These are phyloP conservation scores for Cladosporium austrohemisphaericum DNA, from an alignment of 2,329 filamentous ascomycete species.

Conservation along the genomic window DNA sequence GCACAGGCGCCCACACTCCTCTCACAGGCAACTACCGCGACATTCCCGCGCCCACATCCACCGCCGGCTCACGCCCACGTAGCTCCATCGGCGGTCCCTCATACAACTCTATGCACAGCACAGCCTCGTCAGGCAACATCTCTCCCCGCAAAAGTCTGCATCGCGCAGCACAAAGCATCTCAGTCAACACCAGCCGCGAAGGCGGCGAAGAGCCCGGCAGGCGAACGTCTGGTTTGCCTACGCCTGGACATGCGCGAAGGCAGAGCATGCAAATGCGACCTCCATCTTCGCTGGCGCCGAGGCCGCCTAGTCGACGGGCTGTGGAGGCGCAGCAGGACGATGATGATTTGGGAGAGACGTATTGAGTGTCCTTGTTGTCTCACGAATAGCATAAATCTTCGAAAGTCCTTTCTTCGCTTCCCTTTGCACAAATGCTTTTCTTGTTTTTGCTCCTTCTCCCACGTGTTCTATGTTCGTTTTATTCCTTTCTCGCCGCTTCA, in stretches of 20 bases:
- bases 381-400: background rate
- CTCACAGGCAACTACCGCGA: background rate
- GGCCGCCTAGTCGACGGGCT: slow-evolving; percentile 45
- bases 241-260: slow-evolving; percentile 35
- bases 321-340: slow-evolving; percentile 18
- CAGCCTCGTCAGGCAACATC: slow-evolving; percentile 2
- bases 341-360: slow-evolving; percentile 36
- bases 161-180: slow-evolving; percentile 26
- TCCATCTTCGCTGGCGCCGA: slow-evolving; percentile 37
- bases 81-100: slow-evolving; percentile 47
- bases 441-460: background rate
- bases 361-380: too few species aligned
- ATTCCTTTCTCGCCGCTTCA: too few species aligned
- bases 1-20: background rate
- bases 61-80: slow-evolving; percentile 1
- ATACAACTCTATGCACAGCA: slow-evolving; percentile 25
- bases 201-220: background rate
- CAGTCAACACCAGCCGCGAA: slow-evolving; percentile 31
- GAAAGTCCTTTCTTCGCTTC: too few species aligned
- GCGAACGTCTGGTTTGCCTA: slow-evolving; percentile 48
- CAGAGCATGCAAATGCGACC: slow-evolving; percentile 22
- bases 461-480: too few species aligned
- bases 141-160: slow-evolving; percentile 22
- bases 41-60: background rate
- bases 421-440: background rate